A percentile compares a stretch with the other conserved stretches of the same genome.
phyloP scores from a whole-genome alignment of 805 yeast genomes.

The Teunomyces aglyptinius region DNA sequence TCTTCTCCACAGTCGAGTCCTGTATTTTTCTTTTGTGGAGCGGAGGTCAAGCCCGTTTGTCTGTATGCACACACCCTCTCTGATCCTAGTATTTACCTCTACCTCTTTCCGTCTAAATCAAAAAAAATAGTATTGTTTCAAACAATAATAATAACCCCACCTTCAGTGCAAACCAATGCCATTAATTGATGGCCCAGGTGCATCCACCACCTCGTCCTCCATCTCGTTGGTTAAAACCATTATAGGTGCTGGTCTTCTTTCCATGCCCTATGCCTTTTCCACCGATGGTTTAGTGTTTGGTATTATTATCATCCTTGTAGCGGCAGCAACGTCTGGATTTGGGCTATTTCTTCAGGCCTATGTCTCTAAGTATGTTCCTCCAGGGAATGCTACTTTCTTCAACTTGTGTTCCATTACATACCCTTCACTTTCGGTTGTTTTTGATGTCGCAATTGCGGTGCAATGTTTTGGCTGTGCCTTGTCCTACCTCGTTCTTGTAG shows the following conservation, averaged over 20 bases:
- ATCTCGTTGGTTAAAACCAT: constrained; percentile 57
- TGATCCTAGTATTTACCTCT: neutral
- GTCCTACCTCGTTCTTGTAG: constrained; percentile 66
- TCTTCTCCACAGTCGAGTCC: neutral
- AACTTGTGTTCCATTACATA: constrained; percentile 59
- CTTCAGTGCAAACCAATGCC: constrained; percentile 12
- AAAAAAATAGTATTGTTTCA: too few relatives aligned
- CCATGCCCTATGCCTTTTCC: constrained; percentile 67
- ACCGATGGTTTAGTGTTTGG: constrained; percentile 49
- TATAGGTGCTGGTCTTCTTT: constrained; percentile 66
- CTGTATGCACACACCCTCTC: neutral
- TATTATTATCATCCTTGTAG: constrained; percentile 49
- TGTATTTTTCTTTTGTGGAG: neutral
- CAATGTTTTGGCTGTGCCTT: constrained; percentile 73
- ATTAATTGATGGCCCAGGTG: constrained; percentile 29
- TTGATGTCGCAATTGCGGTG: constrained; percentile 66
- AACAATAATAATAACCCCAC: neutral
- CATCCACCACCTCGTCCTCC: constrained; percentile 57
- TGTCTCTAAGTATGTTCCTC: constrained; percentile 49
- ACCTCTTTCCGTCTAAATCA: too few relatives aligned
- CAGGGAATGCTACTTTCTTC: constrained; percentile 69
- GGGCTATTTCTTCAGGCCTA: constrained; percentile 65
- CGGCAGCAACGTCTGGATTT: constrained; percentile 64
- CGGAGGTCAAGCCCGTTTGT: neutral
- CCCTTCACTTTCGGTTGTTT: constrained; percentile 58